Evolutionary conservation across 345 rosid genomes (phyloP), one percentile per base, ranked within the genome.

Genomic region (Gossypium anomalum): DNA sequence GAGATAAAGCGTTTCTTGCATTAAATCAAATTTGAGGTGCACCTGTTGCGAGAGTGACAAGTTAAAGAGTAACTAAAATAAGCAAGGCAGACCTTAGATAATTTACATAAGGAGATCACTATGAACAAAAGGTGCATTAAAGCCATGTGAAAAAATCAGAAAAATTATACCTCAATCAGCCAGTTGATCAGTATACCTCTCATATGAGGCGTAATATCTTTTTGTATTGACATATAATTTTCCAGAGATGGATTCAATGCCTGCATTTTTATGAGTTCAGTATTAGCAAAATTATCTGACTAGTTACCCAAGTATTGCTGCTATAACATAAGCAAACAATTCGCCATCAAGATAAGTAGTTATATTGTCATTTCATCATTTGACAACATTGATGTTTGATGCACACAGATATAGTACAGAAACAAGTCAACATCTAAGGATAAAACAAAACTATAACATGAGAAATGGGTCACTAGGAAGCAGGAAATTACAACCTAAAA

Each of bases 161-260:
- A 72, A 64, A 59, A 73, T 72, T 34, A 62, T 83, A 95, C 99
- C 86, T 95, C 99, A 80, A 93, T 79, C 67, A 95, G 88, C 99
- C 99, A 95, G 84, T 95, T 95, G 85, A 95, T 81, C 84, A 95
- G 81, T 73, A 95, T 86, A 82, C 93, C 92, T 78, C 99, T 89
- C 85, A 91, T 91, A 57, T 71, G 82, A 78, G 96, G 90, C 44
- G 88, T 86, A 79, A 89, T 82, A 51, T 89, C 90, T 44, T 84
- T 67, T 72, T 88, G 96, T 71, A 78, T 75, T 68, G 88, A 81
- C 89, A 91, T 77, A 82, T 93, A 90, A 82, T 83, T 77, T 74
- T 75, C 91, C 78, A 80, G 56, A 63, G 86, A 77, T 71, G 87
- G 83, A 81, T 80, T 79, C 53, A 87, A 78, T 48, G 85, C 90